phyloP scores from a whole-genome alignment of 1,284 basidiomycete genomes.

The Xanthoconium separans region DNA sequence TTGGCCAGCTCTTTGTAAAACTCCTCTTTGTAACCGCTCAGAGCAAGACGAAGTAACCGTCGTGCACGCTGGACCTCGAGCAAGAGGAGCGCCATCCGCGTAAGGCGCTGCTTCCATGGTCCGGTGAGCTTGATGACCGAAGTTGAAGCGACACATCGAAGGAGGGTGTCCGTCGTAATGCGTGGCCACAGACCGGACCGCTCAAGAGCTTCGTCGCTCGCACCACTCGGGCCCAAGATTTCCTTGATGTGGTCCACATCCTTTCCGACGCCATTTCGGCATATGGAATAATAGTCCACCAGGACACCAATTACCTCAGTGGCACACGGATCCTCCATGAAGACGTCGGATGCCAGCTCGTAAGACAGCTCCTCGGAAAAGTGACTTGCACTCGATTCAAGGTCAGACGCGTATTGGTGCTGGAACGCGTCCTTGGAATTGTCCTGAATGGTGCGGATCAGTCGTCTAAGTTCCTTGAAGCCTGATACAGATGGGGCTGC shows the following conservation, averaged over 20 bases:
- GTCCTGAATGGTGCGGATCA: neutral
- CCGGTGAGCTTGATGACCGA: neutral
- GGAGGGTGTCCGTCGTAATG: conserved; percentile 25
- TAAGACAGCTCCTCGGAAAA: neutral
- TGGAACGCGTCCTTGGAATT: neutral
- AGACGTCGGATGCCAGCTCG: neutral
- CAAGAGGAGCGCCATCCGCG: conserved; percentile 27
- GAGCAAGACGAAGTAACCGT: too few relatives aligned
- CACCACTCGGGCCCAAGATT: neutral
- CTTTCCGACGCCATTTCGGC: neutral
- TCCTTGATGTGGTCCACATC: neutral
- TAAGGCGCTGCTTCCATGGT: conserved; percentile 30
- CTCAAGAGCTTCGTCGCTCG: neutral
- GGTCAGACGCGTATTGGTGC: neutral
- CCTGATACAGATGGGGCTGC: neutral
- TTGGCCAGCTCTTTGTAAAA: too few relatives aligned
- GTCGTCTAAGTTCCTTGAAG: neutral
- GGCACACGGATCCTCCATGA: neutral
- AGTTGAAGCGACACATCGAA: conserved; percentile 22
- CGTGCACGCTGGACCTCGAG: conserved; percentile 34
- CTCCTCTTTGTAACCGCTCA: too few relatives aligned
- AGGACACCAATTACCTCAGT: neutral
- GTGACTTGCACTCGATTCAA: neutral
- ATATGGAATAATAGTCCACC: neutral
- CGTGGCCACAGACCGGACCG: conserved; percentile 22